Base-by-base conservation (phyloP, 1,284 basidiomycete species). In the Phlebopus sp. region DNA sequence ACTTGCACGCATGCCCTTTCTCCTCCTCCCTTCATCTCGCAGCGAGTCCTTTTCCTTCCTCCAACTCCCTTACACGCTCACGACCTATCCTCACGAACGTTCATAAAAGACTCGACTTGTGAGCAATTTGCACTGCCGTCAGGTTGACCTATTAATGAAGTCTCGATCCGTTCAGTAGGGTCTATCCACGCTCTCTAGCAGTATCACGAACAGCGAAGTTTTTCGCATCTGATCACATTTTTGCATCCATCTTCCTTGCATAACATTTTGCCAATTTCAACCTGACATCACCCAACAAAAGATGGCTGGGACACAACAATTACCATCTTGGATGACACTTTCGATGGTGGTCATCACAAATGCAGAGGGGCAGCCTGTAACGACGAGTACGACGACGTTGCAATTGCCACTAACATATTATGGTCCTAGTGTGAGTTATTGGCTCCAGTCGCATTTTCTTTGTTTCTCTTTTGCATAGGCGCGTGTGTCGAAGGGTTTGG, bases 391-490 rank as follows among this genome's bases (percentile, higher is more conserved):
- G 4, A 77, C 73, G 45, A 68, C 81, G 10, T 53, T 84, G 34
- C 75, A 71, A 52, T 59, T 87, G 44, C 82, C 85, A 43, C 67
- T 86, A 53, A 87, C 85, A 1, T 88, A 88, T 64, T 86, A 78
- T 56, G 85, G 85, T 35, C 84, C 85, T 47, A 79, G 81, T 63
- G 84, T 87, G 62, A 76, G 85, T 78, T 1, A 35, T 37, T 50
- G 27, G 8, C 27, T 2, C 27, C 27, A 29, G 8, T 29, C 31
- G 4, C 34, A 19, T 19, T 44, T 4, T 39, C 31, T 21, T 15
- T 42, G 42, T 36, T 44, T 34, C 15, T 7, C 30, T 41, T 35
- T 52, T 25, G 21, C 31, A 17, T n/a, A 15, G 27, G 41, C 36
- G 38, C 29, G 25, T 27, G 37, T 36, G 27, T 13, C 30, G 14